Conservation (phyloP, 2,329 filamentous ascomycete species). For the Neopestalotiopsis sp. region DNA sequence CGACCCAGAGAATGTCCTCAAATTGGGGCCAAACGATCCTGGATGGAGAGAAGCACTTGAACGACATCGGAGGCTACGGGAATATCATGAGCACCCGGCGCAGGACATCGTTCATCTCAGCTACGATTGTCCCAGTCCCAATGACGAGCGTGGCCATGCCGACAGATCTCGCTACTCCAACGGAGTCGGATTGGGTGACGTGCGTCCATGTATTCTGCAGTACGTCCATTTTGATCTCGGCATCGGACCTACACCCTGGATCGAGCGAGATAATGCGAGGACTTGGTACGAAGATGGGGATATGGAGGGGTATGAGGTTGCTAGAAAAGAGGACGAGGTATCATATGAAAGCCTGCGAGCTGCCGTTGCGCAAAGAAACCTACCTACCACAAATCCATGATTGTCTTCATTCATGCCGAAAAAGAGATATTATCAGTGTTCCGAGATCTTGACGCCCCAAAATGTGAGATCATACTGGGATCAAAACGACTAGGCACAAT, state of each 20-base stretch:
- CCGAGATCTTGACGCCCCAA: too few relatives aligned
- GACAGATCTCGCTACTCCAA: background rate
- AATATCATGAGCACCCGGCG: background rate
- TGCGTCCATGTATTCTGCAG: conserved; percentile 15
- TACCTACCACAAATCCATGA: too few relatives aligned
- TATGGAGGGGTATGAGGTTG: conserved; percentile 1
- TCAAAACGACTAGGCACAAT: too few relatives aligned
- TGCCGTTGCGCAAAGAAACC: background rate
- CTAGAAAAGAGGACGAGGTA: conserved; percentile 5
- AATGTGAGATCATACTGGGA: too few relatives aligned
- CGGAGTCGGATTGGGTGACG: background rate
- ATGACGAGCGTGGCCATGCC: background rate
- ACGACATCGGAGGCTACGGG: background rate
- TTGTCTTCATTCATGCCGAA: too few relatives aligned
- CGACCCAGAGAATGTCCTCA: background rate
- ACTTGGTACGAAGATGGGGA: background rate
- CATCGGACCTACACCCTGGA: conserved; percentile 12
- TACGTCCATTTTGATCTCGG: conserved; percentile 20
- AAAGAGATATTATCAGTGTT: too few relatives aligned
- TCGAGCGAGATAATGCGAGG: conserved; percentile 10
- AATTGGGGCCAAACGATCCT: background rate
- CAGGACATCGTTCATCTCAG: conserved; percentile 12
- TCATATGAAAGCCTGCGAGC: conserved; percentile 3
- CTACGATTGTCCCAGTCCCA: conserved; percentile 20
- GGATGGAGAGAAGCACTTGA: background rate